Conservation (phyloP, 805 yeast genomes). For the Kodamaea leandrae region DNA sequence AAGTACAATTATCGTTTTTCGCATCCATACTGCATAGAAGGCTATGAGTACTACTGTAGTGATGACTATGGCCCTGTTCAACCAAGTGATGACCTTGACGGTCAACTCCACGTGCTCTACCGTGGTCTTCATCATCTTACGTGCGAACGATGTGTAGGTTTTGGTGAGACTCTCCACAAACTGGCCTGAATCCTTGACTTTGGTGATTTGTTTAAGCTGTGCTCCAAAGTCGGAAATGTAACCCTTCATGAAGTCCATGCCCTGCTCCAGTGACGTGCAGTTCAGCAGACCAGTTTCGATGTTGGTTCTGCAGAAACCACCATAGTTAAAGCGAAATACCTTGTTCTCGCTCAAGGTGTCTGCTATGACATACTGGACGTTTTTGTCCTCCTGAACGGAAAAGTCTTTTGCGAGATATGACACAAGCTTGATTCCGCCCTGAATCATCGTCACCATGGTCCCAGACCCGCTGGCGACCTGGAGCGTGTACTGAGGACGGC, state of each 20-base stretch:
- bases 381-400: conserved; percentile 7
- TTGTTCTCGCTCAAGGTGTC: conserved; percentile 46
- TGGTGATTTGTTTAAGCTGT: conserved; percentile 42
- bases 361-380: conserved; percentile 10
- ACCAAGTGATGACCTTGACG: background rate
- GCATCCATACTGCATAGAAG: conserved; percentile 6
- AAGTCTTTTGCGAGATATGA: conserved; percentile 48
- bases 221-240: conserved; percentile 50
- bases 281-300: conserved; percentile 15
- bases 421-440: conserved; percentile 43
- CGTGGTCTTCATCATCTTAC: conserved; percentile 3
- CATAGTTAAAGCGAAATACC: conserved; percentile 41
- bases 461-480: conserved; percentile 36
- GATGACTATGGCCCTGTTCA: conserved; percentile 3
- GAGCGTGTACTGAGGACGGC: conserved; percentile 45
- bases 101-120: conserved; percentile 7
- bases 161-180: conserved; percentile 14
- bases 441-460: conserved; percentile 29
- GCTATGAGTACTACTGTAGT: conserved; percentile 1
- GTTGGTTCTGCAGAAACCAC: conserved; percentile 49
- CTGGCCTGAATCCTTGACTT: conserved; percentile 32
- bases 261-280: conserved; percentile 35
- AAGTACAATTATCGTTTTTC: conserved; percentile 1
- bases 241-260: conserved; percentile 47
- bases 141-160: conserved; percentile 8